A percentile compares a stretch with the other conserved stretches of the same genome.
These are phyloP conservation scores for Ceriops decandra DNA, from an alignment of 345 rosid species.

Conservation along the genomic window DNA sequence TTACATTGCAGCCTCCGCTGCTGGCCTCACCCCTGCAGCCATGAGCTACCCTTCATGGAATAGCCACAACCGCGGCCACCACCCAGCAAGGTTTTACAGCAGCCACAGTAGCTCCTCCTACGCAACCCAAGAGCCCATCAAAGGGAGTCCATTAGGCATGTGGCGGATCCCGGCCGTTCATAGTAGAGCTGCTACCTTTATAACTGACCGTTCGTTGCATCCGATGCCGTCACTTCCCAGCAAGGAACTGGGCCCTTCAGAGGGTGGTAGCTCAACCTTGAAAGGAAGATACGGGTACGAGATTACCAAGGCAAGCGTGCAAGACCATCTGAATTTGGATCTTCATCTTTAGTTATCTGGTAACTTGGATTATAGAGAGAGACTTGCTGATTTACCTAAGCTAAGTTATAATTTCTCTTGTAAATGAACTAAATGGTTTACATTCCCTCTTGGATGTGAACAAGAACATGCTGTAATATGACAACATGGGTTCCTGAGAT, in stretches of 20 bases:
- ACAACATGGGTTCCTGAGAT: neutral
- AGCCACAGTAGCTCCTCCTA: slow-evolving; percentile 23
- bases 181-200: slow-evolving; percentile 19
- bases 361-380: neutral
- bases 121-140: slow-evolving; percentile 49
- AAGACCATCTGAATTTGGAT: slow-evolving; percentile 1
- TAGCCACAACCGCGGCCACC: slow-evolving; percentile 4
- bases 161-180: slow-evolving; percentile 66
- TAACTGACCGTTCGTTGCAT: slow-evolving; percentile 39
- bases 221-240: slow-evolving; percentile 42
- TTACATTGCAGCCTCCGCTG: slow-evolving; percentile 42
- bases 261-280: slow-evolving; percentile 29
- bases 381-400: neutral
- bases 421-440: neutral
- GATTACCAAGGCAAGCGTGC: neutral
- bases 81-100: slow-evolving; percentile 45
- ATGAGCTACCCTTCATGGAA: slow-evolving; percentile 60
- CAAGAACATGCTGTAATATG: neutral
- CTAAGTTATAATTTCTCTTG: neutral
- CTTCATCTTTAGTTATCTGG: neutral
- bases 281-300: slow-evolving; percentile 8
- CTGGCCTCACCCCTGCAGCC: slow-evolving; percentile 15
- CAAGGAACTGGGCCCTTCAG: slow-evolving; percentile 33
- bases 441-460: neutral
- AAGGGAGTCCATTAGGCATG: slow-evolving; percentile 68